These are phyloP conservation scores for Asclepias syriaca DNA, from an alignment of 257 asterid genomes.

Conservation along the genomic window DNA sequence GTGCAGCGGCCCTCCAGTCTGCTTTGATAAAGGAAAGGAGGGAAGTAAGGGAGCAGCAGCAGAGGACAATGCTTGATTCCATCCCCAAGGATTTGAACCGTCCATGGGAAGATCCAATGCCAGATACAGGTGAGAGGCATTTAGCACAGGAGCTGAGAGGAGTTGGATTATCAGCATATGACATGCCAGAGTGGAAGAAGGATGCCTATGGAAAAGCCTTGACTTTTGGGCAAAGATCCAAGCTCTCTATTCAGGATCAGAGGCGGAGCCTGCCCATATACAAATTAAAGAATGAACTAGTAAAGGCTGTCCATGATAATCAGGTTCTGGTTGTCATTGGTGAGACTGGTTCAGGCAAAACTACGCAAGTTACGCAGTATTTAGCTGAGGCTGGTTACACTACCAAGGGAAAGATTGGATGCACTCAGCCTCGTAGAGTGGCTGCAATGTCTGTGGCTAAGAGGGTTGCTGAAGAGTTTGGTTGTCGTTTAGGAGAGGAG, in stretches of 20 bases:
- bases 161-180: constrained; percentile 92
- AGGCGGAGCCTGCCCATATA: constrained; percentile 80
- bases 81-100: constrained; percentile 95
- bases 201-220: constrained; percentile 89
- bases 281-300: constrained; percentile 76
- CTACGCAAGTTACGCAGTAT: constrained; percentile 92
- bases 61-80: constrained; percentile 88
- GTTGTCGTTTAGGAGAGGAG: constrained; percentile 93
- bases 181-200: constrained; percentile 98
- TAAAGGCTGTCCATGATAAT: constrained; percentile 83
- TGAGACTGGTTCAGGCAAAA: constrained; percentile 96
- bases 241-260: constrained; percentile 90
- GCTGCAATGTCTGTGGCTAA: constrained; percentile 99
- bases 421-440: constrained; percentile 97
- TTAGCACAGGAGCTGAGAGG: constrained; percentile 95
- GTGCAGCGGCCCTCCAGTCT: constrained; percentile 92
- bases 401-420: constrained; percentile 81
- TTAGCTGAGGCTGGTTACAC: constrained; percentile 96
- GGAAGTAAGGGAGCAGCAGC: constrained; percentile 94
- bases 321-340: constrained; percentile 94
- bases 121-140: constrained; percentile 97
- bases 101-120: constrained; percentile 99
- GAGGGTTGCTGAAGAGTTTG: constrained; percentile 96
- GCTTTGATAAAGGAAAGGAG: constrained; percentile 90
- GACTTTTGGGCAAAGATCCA: constrained; percentile 91